Evolutionary conservation across 2,329 filamentous ascomycete species (phyloP).

Genomic region (Alternaria angustiovoidea): DNA sequence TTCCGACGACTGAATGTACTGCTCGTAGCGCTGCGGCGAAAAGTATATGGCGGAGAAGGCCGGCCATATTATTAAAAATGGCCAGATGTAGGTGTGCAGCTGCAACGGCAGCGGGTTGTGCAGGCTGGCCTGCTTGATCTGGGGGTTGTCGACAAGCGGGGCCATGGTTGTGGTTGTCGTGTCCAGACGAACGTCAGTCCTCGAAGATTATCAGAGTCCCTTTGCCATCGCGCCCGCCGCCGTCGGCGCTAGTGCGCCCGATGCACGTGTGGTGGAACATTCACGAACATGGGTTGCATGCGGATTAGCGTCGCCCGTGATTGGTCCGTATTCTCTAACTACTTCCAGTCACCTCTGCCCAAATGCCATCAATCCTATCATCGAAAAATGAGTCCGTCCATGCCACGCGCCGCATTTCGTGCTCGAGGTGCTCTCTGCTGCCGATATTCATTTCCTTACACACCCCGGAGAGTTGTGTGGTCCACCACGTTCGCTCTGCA

Average conservation of each 20-base stretch:
- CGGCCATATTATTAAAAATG: constrained; percentile 91
- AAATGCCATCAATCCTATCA: constrained; percentile 14
- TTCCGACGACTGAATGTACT: constrained; percentile 90
- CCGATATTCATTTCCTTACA: constrained; percentile 10
- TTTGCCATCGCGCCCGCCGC: constrained; percentile 22
- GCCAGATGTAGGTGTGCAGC: constrained; percentile 90
- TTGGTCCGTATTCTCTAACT: constrained; percentile 17
- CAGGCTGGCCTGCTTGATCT: constrained; percentile 87
- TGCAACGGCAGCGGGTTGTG: constrained; percentile 84
- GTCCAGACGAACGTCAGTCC: constrained; percentile 22
- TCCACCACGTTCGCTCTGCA: constrained; percentile 26
- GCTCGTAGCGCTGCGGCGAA: constrained; percentile 82
- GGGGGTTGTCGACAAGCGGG: constrained; percentile 86
- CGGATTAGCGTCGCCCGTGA: constrained; percentile 7
- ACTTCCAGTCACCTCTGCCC: neutral
- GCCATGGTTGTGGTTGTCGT: constrained; percentile 40
- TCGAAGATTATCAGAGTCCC: constrained; percentile 20
- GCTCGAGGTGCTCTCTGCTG: constrained; percentile 17
- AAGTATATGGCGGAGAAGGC: constrained; percentile 89
- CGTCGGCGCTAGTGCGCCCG: constrained; percentile 14
- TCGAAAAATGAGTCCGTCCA: constrained; percentile 34
- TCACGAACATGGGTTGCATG: constrained; percentile 13
- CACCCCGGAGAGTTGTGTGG: constrained; percentile 19
- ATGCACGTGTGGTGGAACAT: constrained; percentile 14
- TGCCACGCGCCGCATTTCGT: constrained; percentile 26